Evolutionary conservation across 1,139 yeast species (phyloP).

Genomic region (Saccharomyces hybrid): DNA sequence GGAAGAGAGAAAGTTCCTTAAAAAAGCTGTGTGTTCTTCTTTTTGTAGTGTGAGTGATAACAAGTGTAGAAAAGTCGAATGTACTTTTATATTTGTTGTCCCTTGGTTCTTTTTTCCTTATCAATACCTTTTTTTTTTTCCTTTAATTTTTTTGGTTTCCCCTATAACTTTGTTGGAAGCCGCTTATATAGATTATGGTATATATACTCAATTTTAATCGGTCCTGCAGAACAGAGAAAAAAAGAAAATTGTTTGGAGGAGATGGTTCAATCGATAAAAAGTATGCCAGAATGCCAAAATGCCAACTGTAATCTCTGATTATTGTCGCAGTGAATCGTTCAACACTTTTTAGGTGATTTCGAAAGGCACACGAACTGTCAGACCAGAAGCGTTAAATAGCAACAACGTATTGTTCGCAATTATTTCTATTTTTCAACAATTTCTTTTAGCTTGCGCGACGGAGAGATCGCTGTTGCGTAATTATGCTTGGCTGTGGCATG

Average conservation of each 20-base stretch:
- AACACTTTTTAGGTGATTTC: background rate
- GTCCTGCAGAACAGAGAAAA: background rate
- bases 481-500: slow-evolving; percentile 1
- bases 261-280: background rate
- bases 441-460: background rate
- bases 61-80: background rate
- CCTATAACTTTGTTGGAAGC: slow-evolving; percentile 1
- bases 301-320: background rate
- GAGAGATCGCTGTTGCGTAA: slow-evolving; percentile 1
- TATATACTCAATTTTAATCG: background rate
- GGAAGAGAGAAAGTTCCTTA: background rate
- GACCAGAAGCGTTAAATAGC: slow-evolving; percentile 1
- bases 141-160: background rate
- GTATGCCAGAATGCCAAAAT: slow-evolving; percentile 1
- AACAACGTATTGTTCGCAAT: background rate
- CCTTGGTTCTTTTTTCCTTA: background rate
- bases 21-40: background rate
- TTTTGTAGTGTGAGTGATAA: background rate
- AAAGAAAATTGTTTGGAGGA: background rate
- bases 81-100: background rate
- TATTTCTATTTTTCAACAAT: slow-evolving; percentile 1
- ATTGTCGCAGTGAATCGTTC: slow-evolving; percentile 1
- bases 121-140: background rate
- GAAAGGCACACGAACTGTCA: slow-evolving; percentile 1
- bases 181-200: background rate